Conservation (phyloP, 495 filamentous ascomycete genomes). For the Pseudevernia furfuracea region DNA sequence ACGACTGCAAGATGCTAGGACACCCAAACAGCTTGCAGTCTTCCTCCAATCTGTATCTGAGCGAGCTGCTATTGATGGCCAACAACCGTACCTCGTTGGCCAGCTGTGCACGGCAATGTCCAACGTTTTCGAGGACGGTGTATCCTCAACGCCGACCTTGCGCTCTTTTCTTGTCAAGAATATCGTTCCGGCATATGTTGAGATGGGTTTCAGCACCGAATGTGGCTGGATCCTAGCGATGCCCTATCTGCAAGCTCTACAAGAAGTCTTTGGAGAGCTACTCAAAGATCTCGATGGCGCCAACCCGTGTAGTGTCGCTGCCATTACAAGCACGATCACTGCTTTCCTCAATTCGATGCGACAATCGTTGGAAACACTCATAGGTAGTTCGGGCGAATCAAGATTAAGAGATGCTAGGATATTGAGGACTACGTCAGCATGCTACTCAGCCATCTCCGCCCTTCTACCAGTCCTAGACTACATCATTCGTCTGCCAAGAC, state of each 20-base stretch:
- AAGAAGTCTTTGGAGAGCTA: constrained; percentile 39
- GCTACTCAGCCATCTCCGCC: constrained; percentile 42
- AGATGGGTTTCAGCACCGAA: constrained; percentile 38
- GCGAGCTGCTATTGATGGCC: constrained; percentile 52
- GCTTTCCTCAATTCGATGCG: constrained; percentile 39
- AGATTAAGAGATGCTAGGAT: constrained; percentile 32
- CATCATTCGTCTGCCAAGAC: constrained; percentile 35
- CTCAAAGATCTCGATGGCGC: constrained; percentile 44
- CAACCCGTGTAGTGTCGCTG: constrained; percentile 36
- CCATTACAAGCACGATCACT: constrained; percentile 39
- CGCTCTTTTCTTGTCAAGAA: constrained; percentile 49
- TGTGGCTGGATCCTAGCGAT: constrained; percentile 52
- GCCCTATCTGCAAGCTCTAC: constrained; percentile 48
- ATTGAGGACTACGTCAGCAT: constrained; percentile 35
- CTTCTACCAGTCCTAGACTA: constrained; percentile 48
- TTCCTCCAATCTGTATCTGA: constrained; percentile 61
- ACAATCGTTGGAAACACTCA: constrained; percentile 32
- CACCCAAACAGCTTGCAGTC: constrained; percentile 48
- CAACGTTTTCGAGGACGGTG: constrained; percentile 42
- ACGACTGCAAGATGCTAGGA: constrained; percentile 45
- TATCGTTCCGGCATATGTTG: constrained; percentile 60
- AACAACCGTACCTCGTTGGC: constrained; percentile 50
- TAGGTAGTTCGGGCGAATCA: constrained; percentile 32
- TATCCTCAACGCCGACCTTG: constrained; percentile 41
- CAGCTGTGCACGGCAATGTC: constrained; percentile 52